Evolutionary conservation across 441 rosid species (phyloP), one percentile per base, ranked within the genome.

Genomic region (Euphorbia neoarborescens): DNA sequence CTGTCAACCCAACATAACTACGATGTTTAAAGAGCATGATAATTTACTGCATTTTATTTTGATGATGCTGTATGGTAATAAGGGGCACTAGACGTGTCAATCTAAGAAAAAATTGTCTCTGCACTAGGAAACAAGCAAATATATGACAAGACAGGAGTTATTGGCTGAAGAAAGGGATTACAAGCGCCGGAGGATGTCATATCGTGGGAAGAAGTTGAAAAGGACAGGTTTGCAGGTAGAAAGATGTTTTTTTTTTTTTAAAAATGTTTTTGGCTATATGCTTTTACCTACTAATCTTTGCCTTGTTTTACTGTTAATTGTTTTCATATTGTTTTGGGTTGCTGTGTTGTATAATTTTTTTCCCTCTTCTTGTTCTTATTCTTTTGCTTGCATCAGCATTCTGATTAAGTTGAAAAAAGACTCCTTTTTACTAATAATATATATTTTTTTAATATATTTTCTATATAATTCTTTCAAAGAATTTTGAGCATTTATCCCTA

Each of bases 151-250:
- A 80, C 90, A 91, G 84, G 92, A 94, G 76, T 77, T 91, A 66
- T 75, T 91, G 82, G 97, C 97, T 65, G 97, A 94, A 86, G 97
- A 94, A 83, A 88, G 99, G 77, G 99, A 94, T 79, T 94, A 94
- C 82, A 94, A 91, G 72, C 90, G 99, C 51, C 82, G 96, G 69
- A 87, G 99, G 80, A 89, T 88, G 92, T 90, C 99, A 57, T 91
- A 94, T 76, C 97, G 96, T 75, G 97, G 97, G 84, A 94, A 91
- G 82, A 94, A 94, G 81, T 78, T 81, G 80, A 90, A 91, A 80
- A 86, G 96, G 78, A 82, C 91, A 20, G 76, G 84, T 56, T 69
- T 83, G 66, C 82, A 87, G 92, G 97, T 94, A 73, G 8, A 74
- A 53, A 71, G 34, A 56, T 66, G 27, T 68, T 68, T 74, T 54